Evolutionary conservation across 2,329 filamentous ascomycete genomes (phyloP).

Genomic region (Pestalotiopsis sp.): DNA sequence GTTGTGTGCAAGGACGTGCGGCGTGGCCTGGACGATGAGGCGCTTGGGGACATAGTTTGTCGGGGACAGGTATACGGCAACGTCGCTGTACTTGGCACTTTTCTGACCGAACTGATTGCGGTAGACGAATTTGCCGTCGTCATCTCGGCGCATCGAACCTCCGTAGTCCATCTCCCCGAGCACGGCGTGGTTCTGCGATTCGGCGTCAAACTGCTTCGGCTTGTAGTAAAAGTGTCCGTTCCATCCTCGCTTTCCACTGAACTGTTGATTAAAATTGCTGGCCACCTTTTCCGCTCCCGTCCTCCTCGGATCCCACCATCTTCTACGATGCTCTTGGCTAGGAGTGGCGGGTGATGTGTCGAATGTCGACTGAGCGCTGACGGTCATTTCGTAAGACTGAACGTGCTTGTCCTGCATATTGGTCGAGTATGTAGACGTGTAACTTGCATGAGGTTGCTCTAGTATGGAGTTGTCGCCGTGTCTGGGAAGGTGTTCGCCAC

Average conservation of each 20-base stretch:
- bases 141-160: conserved; percentile 8
- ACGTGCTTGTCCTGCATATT: background rate
- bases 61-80: conserved; percentile 26
- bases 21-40: conserved; percentile 23
- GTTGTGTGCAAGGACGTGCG: conserved; percentile 16
- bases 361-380: background rate
- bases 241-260: conserved; percentile 15
- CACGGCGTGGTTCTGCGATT: conserved; percentile 8
- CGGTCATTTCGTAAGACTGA: background rate
- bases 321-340: background rate
- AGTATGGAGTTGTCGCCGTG: background rate
- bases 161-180: conserved; percentile 13
- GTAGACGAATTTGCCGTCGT: conserved; percentile 21
- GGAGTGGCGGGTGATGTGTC: background rate
- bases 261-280: conserved; percentile 15
- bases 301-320: conserved; percentile 15
- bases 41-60: conserved; percentile 22
- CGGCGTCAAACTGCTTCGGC: conserved; percentile 9
- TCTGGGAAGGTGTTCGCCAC: background rate
- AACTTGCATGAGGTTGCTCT: background rate
- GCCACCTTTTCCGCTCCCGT: conserved; percentile 12
- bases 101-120: conserved; percentile 21
- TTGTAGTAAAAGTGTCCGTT: conserved; percentile 14
- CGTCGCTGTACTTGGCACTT: conserved; percentile 22
- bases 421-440: background rate